phyloP scores from a whole-genome alignment of 306 rosid genomes.

The Sphenostylis stenocarpa region DNA sequence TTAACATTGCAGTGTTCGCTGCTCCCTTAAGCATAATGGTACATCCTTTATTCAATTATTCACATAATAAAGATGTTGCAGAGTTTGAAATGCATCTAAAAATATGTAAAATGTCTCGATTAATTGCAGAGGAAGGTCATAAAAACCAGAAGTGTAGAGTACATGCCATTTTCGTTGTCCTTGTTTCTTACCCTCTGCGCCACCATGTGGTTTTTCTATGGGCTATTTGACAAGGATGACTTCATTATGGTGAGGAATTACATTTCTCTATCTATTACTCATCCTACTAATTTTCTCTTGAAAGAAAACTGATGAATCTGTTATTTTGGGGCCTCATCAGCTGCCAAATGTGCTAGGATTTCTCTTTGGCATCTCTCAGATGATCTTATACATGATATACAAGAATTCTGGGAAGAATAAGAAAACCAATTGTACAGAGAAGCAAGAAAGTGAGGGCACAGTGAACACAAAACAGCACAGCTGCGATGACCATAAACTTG shows the following conservation, averaged over 20 bases:
- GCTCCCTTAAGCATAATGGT: conserved; percentile 82
- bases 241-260: conserved; percentile 60
- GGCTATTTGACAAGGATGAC: conserved; percentile 52
- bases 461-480: conserved; percentile 15
- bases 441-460: conserved; percentile 5
- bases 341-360: conserved; percentile 69
- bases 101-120: neutral
- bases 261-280: neutral
- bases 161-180: conserved; percentile 70
- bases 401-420: conserved; percentile 30
- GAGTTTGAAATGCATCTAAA: neutral
- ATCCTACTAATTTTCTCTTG: neutral
- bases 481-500: conserved; percentile 15
- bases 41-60: neutral
- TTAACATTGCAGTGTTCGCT: conserved; percentile 67
- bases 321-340: conserved; percentile 33
- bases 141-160: conserved; percentile 64
- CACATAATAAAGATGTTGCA: neutral
- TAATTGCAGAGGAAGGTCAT: conserved; percentile 64
- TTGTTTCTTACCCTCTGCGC: conserved; percentile 59
- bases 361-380: conserved; percentile 55
- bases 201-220: conserved; percentile 71
- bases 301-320: conserved; percentile 6
- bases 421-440: neutral
- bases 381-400: conserved; percentile 56